phyloP scores from a whole-genome alignment of 1,284 basidiomycete genomes.

The Trichosporon ovoides region DNA sequence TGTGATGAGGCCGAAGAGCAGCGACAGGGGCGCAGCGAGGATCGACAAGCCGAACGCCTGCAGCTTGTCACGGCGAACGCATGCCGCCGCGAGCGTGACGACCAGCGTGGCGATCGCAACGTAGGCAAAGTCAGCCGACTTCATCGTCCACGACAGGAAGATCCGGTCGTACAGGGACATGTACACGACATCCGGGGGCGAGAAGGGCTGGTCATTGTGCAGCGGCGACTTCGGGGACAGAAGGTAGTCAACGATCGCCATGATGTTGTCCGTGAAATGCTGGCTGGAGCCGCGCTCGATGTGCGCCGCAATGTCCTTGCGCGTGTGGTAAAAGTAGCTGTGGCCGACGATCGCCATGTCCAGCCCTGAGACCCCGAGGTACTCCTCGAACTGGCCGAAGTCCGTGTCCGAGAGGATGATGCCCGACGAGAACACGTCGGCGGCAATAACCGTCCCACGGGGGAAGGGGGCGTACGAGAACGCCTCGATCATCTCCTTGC shows the following conservation, averaged over 20 bases:
- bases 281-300: slow-evolving; percentile 49
- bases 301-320: slow-evolving; percentile 43
- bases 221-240: slow-evolving; percentile 51
- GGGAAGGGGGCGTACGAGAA: slow-evolving; percentile 81
- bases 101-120: slow-evolving; percentile 51
- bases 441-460: slow-evolving; percentile 84
- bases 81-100: slow-evolving; percentile 42
- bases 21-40: slow-evolving; percentile 51
- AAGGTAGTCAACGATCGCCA: slow-evolving; percentile 77
- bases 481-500: slow-evolving; percentile 86
- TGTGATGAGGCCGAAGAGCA: slow-evolving; percentile 53
- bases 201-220: slow-evolving; percentile 29
- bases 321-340: slow-evolving; percentile 82
- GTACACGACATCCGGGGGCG: slow-evolving; percentile 56
- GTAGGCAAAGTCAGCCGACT: slow-evolving; percentile 67
- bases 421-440: slow-evolving; percentile 90
- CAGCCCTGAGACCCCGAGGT: slow-evolving; percentile 77
- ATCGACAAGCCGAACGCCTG: slow-evolving; percentile 52
- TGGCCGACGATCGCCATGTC: slow-evolving; percentile 93
- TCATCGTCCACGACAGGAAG: slow-evolving; percentile 65
- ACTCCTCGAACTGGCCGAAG: slow-evolving; percentile 89
- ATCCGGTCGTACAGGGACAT: slow-evolving; percentile 66
- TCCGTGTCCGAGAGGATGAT: slow-evolving; percentile 88
- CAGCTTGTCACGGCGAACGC: slow-evolving; percentile 36
- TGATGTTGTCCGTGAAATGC: slow-evolving; percentile 88